Conservation (phyloP, 352 stramenopile genomes). For the Thraustochytrium sp. region DNA sequence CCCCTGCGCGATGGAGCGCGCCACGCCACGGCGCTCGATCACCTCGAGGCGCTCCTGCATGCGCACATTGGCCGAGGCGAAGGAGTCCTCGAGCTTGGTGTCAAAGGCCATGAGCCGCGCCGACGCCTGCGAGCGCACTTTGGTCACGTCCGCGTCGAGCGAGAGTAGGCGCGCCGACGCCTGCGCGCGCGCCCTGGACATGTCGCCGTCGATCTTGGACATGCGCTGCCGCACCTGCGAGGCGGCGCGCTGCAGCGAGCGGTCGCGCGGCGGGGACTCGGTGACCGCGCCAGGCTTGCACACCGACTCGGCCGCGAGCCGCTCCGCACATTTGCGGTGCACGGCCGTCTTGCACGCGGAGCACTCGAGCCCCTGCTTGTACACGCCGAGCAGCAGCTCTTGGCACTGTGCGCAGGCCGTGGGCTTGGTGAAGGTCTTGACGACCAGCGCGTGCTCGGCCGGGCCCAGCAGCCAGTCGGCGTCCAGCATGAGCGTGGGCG, state of each 20-base stretch:
- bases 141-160: not conserved
- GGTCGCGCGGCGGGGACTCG: no score
- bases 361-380: conserved; percentile 33
- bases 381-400: conserved; percentile 24
- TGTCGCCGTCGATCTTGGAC: no score
- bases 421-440: conserved; percentile 18
- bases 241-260: not conserved
- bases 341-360: not conserved
- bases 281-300: no score
- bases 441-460: not conserved
- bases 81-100: not conserved
- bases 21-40: not conserved
- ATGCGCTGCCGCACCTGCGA: no score
- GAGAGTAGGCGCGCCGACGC: not conserved
- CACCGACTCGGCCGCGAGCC: not conserved
- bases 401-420: not conserved
- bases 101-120: not conserved
- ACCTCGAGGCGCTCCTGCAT: not conserved
- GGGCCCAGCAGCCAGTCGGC: not conserved
- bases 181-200: not conserved
- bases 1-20: not conserved
- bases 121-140: not conserved
- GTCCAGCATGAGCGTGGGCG: not conserved
- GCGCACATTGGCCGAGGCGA: not conserved
- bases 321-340: not conserved